Percentiles rank a stretch among this genome's conserved stretches.
These are phyloP conservation scores for Erythrobasidium hasegawianum DNA, from an alignment of 1,284 basidiomycete genomes.

Conservation along the genomic window DNA sequence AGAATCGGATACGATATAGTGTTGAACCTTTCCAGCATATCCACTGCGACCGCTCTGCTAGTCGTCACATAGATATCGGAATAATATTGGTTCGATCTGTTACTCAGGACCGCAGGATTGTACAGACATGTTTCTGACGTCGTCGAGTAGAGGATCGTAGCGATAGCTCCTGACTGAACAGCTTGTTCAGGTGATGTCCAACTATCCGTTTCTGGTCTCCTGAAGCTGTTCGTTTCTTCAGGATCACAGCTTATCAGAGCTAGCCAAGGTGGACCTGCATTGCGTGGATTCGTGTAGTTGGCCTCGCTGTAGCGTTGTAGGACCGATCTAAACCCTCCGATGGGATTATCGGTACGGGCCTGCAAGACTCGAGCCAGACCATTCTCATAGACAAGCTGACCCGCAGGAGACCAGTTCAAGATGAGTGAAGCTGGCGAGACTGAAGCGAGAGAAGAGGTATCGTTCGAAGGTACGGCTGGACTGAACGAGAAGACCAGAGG, in stretches of 20 bases:
- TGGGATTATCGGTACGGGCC: conserved; percentile 31
- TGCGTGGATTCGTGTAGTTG: conserved; percentile 48
- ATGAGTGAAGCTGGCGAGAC: conserved; percentile 26
- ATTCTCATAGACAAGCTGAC: conserved; percentile 36
- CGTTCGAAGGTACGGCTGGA: conserved; percentile 38
- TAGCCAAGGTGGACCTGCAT: conserved; percentile 69
- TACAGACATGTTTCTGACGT: conserved; percentile 62
- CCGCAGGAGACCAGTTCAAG: conserved; percentile 38
- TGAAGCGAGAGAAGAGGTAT: conserved; percentile 30
- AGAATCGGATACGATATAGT: neutral
- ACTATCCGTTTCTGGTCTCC: no score
- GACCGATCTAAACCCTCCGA: conserved; percentile 40
- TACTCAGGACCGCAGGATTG: conserved; percentile 57
- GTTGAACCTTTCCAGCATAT: conserved; percentile 21
- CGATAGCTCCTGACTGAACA: conserved; percentile 67
- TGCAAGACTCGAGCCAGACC: conserved; percentile 15
- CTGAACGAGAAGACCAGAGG: no score
- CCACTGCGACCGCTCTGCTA: conserved; percentile 2
- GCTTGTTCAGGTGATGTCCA: conserved; percentile 38
- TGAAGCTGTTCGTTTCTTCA: no score
- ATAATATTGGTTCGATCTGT: conserved; percentile 56
- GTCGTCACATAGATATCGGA: conserved; percentile 61
- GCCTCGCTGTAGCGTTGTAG: conserved; percentile 45
- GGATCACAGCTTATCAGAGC: conserved; percentile 82
- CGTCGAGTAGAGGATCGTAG: conserved; percentile 55